Conservation (phyloP, 2,329 filamentous ascomycete species). For the Pleurostoma richardsiae region DNA sequence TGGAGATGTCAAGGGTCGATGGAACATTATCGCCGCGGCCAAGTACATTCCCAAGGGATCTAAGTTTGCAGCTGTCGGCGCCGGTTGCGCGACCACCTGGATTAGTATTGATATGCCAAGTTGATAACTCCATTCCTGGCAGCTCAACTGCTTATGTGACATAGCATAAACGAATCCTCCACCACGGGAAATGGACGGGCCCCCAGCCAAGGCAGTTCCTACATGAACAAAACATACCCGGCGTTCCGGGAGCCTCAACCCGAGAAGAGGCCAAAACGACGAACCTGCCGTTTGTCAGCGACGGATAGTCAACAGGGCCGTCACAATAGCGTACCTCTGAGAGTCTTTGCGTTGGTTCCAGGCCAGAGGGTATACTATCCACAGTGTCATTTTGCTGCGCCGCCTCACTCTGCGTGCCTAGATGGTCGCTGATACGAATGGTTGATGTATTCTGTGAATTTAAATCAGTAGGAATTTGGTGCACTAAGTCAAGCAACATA, state of each 20-base stretch:
- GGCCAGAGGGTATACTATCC: slow-evolving; percentile 20
- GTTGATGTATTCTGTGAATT: slow-evolving; percentile 31
- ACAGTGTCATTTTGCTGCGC: not conserved
- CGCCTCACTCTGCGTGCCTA: slow-evolving; percentile 9
- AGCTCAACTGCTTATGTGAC: too few species aligned
- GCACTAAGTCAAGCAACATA: slow-evolving; percentile 27
- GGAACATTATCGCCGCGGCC: slow-evolving; percentile 60
- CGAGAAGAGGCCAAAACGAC: slow-evolving; percentile 25
- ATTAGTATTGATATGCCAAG: slow-evolving; percentile 41
- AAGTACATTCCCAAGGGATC: slow-evolving; percentile 45
- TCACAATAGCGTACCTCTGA: slow-evolving; percentile 55
- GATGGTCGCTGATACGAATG: slow-evolving; percentile 13
- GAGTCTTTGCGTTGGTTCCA: slow-evolving; percentile 71
- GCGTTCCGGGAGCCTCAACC: not conserved
- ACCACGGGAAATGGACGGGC: too few species aligned
- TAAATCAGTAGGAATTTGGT: slow-evolving; percentile 16
- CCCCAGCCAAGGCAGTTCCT: too few species aligned
- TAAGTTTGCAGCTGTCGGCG: slow-evolving; percentile 59
- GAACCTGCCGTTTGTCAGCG: slow-evolving; percentile 24
- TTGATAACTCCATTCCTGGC: slow-evolving; percentile 2
- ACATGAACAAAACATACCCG: too few species aligned
- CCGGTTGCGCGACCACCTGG: slow-evolving; percentile 91
- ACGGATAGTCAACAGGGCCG: slow-evolving; percentile 19
- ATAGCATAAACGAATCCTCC: too few species aligned
- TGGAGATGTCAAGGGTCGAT: slow-evolving; percentile 64